Percentiles rank a stretch among this genome's conserved stretches.
These are phyloP conservation scores for Coleophoma crateriformis DNA, from an alignment of 2,329 filamentous ascomycete species.

Conservation along the genomic window DNA sequence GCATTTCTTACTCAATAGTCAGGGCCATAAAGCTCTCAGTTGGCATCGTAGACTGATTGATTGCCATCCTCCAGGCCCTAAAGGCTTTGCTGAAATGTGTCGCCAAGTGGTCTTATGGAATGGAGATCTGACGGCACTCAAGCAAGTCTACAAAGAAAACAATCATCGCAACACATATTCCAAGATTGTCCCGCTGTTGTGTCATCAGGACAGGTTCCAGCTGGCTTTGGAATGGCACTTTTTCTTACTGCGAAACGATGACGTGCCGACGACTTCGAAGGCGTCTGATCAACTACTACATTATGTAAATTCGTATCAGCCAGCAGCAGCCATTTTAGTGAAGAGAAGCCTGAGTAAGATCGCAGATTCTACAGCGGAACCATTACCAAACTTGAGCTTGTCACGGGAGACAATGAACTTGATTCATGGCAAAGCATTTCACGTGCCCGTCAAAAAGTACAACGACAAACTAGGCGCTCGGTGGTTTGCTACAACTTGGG, in stretches of 20 bases:
- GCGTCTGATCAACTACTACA: constrained; percentile 34
- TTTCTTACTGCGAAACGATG: constrained; percentile 32
- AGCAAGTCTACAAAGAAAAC: constrained; percentile 32
- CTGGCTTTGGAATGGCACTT: constrained; percentile 40
- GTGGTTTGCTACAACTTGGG: constrained; percentile 73
- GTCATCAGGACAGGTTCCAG: constrained; percentile 28
- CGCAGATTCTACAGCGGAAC: constrained; percentile 16
- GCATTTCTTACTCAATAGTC: constrained; percentile 24
- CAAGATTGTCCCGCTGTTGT: constrained; percentile 33
- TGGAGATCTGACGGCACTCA: constrained; percentile 29
- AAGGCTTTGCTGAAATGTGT: constrained; percentile 29
- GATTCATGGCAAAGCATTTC: constrained; percentile 21
- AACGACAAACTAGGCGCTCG: constrained; percentile 71
- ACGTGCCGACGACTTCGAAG: constrained; percentile 32
- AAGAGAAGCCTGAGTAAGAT: constrained; percentile 18
- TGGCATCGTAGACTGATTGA: constrained; percentile 23
- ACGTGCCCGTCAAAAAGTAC: constrained; percentile 37
- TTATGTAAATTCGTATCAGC: constrained; percentile 28
- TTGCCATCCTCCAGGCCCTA: constrained; percentile 26
- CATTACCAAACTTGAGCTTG: constrained; percentile 10
- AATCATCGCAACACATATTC: constrained; percentile 35
- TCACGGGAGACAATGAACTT: constrained; percentile 27
- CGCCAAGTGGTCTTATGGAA: constrained; percentile 15
- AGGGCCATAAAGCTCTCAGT: constrained; percentile 10
- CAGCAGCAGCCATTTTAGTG: constrained; percentile 16